Evolutionary conservation across 202 grass and related monocot genomes (phyloP).

Genomic region (Zizania palustris): DNA sequence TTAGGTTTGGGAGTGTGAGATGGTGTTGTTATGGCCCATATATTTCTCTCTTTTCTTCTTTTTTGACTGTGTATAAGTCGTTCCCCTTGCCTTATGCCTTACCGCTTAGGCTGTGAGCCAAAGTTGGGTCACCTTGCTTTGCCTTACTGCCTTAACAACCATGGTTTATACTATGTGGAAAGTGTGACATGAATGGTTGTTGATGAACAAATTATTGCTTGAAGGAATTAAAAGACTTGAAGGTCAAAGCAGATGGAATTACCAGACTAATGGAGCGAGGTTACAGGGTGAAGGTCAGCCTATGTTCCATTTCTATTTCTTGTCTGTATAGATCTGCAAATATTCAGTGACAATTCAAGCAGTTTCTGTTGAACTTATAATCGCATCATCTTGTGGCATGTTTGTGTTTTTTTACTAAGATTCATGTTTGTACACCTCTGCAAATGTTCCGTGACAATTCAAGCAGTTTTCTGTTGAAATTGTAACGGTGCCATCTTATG

Average conservation of each 20-base stretch:
- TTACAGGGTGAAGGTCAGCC: slow-evolving; percentile 78
- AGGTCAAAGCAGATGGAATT: slow-evolving; percentile 83
- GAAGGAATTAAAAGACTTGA: slow-evolving; percentile 86
- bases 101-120: too few relatives aligned
- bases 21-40: too few relatives aligned
- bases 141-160: not conserved
- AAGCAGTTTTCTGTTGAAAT: slow-evolving; percentile 1
- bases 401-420: too few relatives aligned
- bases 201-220: slow-evolving; percentile 26
- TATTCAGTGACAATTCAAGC: slow-evolving; percentile 8
- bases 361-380: not conserved
- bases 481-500: not conserved
- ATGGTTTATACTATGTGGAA: not conserved
- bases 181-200: not conserved
- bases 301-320: slow-evolving; percentile 8
- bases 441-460: slow-evolving; percentile 14
- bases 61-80: too few relatives aligned
- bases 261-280: slow-evolving; percentile 74
- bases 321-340: slow-evolving; percentile 3
- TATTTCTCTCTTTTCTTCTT: too few relatives aligned
- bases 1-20: too few relatives aligned
- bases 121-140: too few relatives aligned
- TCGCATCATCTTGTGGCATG: not conserved
- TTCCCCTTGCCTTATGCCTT: too few relatives aligned
- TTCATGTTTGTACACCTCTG: slow-evolving; percentile 1